Conservation (phyloP, 495 filamentous ascomycete species). For the Xylaria palmicola region DNA sequence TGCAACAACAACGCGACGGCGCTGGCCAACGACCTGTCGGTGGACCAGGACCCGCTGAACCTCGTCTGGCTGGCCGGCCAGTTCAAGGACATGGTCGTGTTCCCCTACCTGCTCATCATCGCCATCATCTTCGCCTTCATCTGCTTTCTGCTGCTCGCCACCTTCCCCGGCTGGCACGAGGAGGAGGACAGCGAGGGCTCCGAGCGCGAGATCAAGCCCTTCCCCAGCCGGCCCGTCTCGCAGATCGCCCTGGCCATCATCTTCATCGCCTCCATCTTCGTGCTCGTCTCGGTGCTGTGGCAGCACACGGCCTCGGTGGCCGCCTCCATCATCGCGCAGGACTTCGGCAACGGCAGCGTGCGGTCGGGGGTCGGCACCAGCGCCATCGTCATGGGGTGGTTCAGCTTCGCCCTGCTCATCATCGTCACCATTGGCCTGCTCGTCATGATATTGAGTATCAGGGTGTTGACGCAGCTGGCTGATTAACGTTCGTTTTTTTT, state of each 20-base stretch:
- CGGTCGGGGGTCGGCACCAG: slow-evolving; percentile 83
- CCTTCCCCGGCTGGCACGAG: slow-evolving; percentile 80
- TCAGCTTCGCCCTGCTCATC: slow-evolving; percentile 87
- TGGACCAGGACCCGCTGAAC: slow-evolving; percentile 77
- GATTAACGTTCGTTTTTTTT: slow-evolving; percentile 25
- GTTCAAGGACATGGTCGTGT: slow-evolving; percentile 80
- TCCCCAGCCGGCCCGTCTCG: slow-evolving; percentile 70
- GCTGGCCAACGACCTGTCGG: slow-evolving; percentile 63
- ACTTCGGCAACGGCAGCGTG: slow-evolving; percentile 92
- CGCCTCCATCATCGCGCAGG: slow-evolving; percentile 87
- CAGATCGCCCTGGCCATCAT: slow-evolving; percentile 76
- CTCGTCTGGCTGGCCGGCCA: slow-evolving; percentile 76
- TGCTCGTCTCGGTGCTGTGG: slow-evolving; percentile 72
- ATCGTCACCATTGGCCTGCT: slow-evolving; percentile 91
- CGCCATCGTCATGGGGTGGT: slow-evolving; percentile 97
- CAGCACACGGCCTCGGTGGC: slow-evolving; percentile 93
- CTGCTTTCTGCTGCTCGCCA: slow-evolving; percentile 71
- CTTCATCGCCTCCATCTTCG: slow-evolving; percentile 75
- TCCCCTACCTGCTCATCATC: slow-evolving; percentile 78
- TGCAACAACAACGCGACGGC: slow-evolving; percentile 77
- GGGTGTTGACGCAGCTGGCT: slow-evolving; percentile 56
- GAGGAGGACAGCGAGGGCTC: slow-evolving; percentile 61
- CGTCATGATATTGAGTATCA: slow-evolving; percentile 92
- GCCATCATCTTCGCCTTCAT: slow-evolving; percentile 80
- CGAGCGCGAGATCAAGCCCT: slow-evolving; percentile 73